These are phyloP conservation scores for Monilinia laxa DNA, from an alignment of 2,329 filamentous ascomycete genomes.

Conservation along the genomic window DNA sequence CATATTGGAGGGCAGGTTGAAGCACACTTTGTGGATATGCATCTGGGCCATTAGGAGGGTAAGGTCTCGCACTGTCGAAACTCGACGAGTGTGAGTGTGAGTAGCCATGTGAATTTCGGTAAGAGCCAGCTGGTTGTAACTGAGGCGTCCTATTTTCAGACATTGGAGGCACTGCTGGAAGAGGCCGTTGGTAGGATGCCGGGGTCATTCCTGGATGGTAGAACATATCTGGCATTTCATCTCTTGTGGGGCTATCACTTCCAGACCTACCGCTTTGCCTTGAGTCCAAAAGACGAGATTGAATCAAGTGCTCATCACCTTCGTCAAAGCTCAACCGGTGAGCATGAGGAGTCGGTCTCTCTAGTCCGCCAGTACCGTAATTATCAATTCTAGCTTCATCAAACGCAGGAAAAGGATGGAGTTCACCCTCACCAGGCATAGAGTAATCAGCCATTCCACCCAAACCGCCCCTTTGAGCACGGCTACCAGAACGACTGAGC, in stretches of 20 bases:
- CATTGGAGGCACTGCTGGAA: constrained; percentile 57
- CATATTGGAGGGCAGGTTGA: constrained; percentile 43
- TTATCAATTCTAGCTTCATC: constrained; percentile 65
- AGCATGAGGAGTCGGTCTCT: constrained; percentile 69
- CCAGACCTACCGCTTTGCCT: constrained; percentile 45
- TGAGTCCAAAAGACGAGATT: constrained; percentile 54
- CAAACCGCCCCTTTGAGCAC: constrained; percentile 35
- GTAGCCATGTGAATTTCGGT: constrained; percentile 50
- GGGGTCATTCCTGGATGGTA: constrained; percentile 80
- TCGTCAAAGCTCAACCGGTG: constrained; percentile 87
- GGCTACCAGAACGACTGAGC: constrained; percentile 36
- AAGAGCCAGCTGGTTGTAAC: constrained; percentile 57
- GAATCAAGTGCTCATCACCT: constrained; percentile 72
- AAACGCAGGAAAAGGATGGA: constrained; percentile 58
- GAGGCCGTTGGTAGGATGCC: constrained; percentile 62
- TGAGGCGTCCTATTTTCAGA: constrained; percentile 48
- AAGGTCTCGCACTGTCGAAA: constrained; percentile 44
- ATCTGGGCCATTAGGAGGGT: constrained; percentile 37
- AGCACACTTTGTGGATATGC: constrained; percentile 47
- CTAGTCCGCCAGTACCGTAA: constrained; percentile 83
- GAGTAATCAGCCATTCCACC: constrained; percentile 42
- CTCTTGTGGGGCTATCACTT: constrained; percentile 65
- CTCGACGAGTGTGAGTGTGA: constrained; percentile 49
- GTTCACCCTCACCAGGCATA: constrained; percentile 50
- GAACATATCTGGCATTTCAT: constrained; percentile 85